Base-by-base conservation (phyloP, 2,329 filamentous ascomycete genomes). In the Paraphaeosphaeria sporulosa region DNA sequence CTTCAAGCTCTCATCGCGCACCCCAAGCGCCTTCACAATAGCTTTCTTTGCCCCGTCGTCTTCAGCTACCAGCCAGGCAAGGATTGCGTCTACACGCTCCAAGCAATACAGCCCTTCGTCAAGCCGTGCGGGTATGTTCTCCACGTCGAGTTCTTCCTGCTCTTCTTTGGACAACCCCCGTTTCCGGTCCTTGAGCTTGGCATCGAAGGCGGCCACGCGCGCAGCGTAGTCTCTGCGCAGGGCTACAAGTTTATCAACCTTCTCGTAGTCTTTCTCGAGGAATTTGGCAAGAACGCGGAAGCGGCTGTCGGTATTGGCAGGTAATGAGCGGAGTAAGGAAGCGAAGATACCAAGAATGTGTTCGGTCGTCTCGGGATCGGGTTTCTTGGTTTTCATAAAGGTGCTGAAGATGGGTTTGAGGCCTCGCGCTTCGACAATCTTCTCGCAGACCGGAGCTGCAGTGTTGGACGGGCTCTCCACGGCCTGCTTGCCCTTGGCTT, bases 211-310 rank as follows among this genome's bases (percentile, higher is more conserved):
- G 0, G 79, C 81, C 1, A 96, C 78, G 17, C 86, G 84, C 0
- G 84, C 81, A 0, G 86, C 85, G 73, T 93, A 96, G 13, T 91
- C 90, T 50, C 87, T 81, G 43, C 94, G 86, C 50, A 97, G 77
- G 61, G 85, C 83, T 38, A 96, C 76, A 4, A 98, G 82, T 73
- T 89, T 92, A 6, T 75, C 80, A 40, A 93, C 87, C 82, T 98
- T 98, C 67, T 90, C 92, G 75, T 96, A 97, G 65, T 97, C 89
- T 74, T 93, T 96, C 77, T 99, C 95, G 19, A 97, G 90, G 71
- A 98, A 98, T 73, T 99, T 99, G 50, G 94, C 94, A 4, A 98
- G 84, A 0, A 90, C 86, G 4, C 95, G 87, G 68, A 98, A 96
- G 6, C 95, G 87, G 34, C 89, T 85, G 0, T 92, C 84, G 1